Base-by-base conservation (phyloP, 805 yeast genomes). In the Ogataea pini region DNA sequence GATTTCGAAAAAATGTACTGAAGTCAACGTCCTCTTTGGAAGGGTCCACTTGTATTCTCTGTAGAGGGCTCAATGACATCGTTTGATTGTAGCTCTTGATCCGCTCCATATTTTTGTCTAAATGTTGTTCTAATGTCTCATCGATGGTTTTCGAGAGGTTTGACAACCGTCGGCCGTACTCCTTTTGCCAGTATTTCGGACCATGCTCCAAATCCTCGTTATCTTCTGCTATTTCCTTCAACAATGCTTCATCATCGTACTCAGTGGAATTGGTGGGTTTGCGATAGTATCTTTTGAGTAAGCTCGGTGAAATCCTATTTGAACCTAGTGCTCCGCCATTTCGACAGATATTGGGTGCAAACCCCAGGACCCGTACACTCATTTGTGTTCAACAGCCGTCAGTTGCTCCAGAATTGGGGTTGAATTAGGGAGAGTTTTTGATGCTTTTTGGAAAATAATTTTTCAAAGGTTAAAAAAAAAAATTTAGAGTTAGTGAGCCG, bases 61-160 rank as follows among this genome's bases (percentile, higher is more conserved):
- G 51, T 17, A 59, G 45, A 3, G 65, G 50, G 1, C 48, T 42
- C 17, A 28, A 46, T 12, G 52, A 60, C 22, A 47, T 47, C 5
- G 47, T 46, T 24, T 52, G 47, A 44, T 65, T 63, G 32, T 61
- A 64, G 31, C 62, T 61, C 28, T 56, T 50, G 17, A 65, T 58
- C 16, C 55, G 55, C 12, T 44, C 52, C 44, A 65, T 47, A 36
- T 59, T 60, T 32, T 51, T 50, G 17, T 43, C 38, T 17, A 65
- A 47, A 31, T 60, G 59, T 7, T 36, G 46, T 17, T 58, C 61
- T 22, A 65, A 49, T 2, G 59, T 51, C 12, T 42, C 22, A 10
- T 55, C 52, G 16, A 64, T 40, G 5, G 54, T 49, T 9, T 49
- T 40, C 25, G 58, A 53, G 16, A 61, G 53, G 18, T 53, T 55